phyloP scores from a whole-genome alignment of 176 grass and related monocot genomes.

The Avena sativa region DNA sequence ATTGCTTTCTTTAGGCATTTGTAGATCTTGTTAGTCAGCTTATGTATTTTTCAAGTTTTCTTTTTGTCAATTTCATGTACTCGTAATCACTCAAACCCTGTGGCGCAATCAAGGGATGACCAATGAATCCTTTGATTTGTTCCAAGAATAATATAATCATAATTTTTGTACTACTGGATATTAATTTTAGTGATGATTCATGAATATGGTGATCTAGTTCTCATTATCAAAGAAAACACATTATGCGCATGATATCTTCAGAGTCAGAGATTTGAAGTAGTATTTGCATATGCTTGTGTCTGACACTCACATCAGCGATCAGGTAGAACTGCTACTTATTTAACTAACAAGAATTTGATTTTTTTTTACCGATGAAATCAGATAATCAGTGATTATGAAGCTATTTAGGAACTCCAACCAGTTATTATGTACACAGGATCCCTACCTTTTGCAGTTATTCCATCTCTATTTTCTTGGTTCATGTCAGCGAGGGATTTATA shows the following conservation, averaged over 20 bases:
- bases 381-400: neutral
- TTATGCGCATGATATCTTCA: no score
- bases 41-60: slow-evolving; percentile 18
- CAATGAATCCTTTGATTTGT: neutral
- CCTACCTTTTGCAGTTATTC: neutral
- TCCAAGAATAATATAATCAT: neutral
- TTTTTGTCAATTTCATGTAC: slow-evolving; percentile 35
- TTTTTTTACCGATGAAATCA: neutral
- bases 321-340: neutral
- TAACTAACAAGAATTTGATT: neutral
- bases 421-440: neutral
- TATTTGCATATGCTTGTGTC: slow-evolving; percentile 1
- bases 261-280: neutral
- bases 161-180: neutral
- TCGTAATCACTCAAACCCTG: neutral
- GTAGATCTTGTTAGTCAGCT: neutral
- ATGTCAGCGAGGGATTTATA: neutral
- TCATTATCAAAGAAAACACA: no score
- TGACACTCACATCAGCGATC: neutral
- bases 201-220: no score
- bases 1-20: neutral
- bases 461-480: neutral
- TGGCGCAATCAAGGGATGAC: slow-evolving; percentile 1
- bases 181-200: neutral
- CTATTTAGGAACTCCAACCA: neutral